Evolutionary conservation across 2,329 filamentous ascomycete species (phyloP).

Genomic region (Ascochyta viciae-villosae): DNA sequence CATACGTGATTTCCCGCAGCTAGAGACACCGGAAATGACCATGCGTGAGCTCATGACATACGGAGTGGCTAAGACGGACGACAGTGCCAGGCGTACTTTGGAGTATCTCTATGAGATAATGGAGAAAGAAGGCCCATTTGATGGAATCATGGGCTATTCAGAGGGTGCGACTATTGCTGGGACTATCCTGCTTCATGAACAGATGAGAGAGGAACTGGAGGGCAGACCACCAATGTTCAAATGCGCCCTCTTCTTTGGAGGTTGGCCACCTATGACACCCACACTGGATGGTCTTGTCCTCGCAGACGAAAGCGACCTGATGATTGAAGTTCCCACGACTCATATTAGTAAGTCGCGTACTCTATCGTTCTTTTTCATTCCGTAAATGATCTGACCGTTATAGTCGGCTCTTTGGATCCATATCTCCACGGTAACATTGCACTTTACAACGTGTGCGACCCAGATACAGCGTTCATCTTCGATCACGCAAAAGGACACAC

Average conservation of each 20-base stretch:
- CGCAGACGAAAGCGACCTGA: constrained; percentile 50
- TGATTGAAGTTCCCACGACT: constrained; percentile 51
- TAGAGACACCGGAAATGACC: constrained; percentile 62
- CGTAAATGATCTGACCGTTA: not conserved
- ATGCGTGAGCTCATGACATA: constrained; percentile 59
- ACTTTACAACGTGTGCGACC: constrained; percentile 67
- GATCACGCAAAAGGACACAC: constrained; percentile 72
- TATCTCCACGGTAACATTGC: constrained; percentile 68
- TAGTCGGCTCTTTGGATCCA: constrained; percentile 56
- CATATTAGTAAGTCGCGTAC: constrained; percentile 41
- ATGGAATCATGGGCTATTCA: constrained; percentile 67
- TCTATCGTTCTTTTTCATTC: not conserved
- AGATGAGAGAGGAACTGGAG: constrained; percentile 24
- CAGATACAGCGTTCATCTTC: constrained; percentile 66
- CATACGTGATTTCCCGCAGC: constrained; percentile 63
- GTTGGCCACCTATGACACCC: constrained; percentile 52
- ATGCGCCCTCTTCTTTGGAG: constrained; percentile 59
- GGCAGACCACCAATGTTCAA: constrained; percentile 44
- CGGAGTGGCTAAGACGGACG: constrained; percentile 43
- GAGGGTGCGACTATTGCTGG: constrained; percentile 66
- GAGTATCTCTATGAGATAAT: constrained; percentile 30
- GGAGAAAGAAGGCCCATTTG: constrained; percentile 45
- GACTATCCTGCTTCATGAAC: constrained; percentile 42
- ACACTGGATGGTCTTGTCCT: constrained; percentile 44
- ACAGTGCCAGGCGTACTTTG: constrained; percentile 28